Evolutionary conservation across 768 basidiomycete species (phyloP), one percentile per base, ranked within the genome.

Genomic region (Rhodotorula kratochvilovae): DNA sequence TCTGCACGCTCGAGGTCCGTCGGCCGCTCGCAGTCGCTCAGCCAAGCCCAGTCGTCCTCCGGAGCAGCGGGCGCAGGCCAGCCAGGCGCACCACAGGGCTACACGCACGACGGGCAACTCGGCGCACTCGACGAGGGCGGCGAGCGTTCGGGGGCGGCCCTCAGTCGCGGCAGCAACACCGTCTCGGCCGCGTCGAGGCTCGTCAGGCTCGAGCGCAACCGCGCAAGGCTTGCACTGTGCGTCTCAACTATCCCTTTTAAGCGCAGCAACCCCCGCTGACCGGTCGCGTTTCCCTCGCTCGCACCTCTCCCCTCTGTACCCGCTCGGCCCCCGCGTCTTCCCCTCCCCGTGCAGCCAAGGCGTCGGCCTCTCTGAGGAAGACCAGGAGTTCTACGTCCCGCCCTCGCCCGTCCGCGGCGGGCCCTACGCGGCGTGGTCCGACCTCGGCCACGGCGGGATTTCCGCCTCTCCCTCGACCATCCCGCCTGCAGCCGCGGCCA

Each of bases 301-400:
- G 55, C 31, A 11, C n/a, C 17, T 51, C 50, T 5, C 23, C 2
- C 54, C 54, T 54, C 53, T 33, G 12, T 53, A 7, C 12, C 29
- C 29, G 29, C 29, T 15, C 31, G 3, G n/a, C 27, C 53, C n/a
- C 10, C 27, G 54, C 17, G 5, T n/a, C 3, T 16, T 54, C n/a
- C 8, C 16, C 19, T 2, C 5, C 35, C 13, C 27, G 7, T 16
- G 29, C 58, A 72, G 71, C 3, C 71, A 72, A 68, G 70, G 70
- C 23, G 70, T 67, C 43, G 71, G 71, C 16, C 36, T 72, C 5
- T 65, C 66, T 12, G 71, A 72, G 54, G 71, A 67, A n/a, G 73
- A 74, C 25, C 73, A 71, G n/a, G 55, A 71, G 21, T 74, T 71
- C 51, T 74, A 74, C 50, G 67, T 74, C 27, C 73, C 73, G 16